Evolutionary conservation across 1,284 basidiomycete genomes (phyloP).

Genomic region (Neonothopanus nambi): DNA sequence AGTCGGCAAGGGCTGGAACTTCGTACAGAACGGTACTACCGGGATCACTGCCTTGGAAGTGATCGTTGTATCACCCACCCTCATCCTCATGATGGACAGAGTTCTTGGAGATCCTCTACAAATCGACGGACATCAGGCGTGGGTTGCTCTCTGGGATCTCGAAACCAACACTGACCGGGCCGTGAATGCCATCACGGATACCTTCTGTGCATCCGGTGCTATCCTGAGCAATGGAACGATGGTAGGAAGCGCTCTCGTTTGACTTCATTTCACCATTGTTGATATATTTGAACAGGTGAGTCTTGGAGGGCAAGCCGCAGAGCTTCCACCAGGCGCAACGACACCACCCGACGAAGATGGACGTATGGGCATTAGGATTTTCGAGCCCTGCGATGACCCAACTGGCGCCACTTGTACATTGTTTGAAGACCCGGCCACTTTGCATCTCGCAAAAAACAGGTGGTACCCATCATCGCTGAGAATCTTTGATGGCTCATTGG

Average conservation of each 20-base stretch:
- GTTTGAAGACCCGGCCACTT: constrained; percentile 38
- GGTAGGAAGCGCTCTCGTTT: constrained; percentile 25
- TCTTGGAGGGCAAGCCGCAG: constrained; percentile 35
- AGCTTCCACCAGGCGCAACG: constrained; percentile 27
- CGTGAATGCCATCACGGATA: constrained; percentile 46
- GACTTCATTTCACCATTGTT: not conserved
- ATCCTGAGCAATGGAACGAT: constrained; percentile 51
- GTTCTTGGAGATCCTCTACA: constrained; percentile 45
- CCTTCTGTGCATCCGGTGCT: constrained; percentile 52
- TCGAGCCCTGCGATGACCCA: constrained; percentile 39
- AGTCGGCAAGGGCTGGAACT: constrained; percentile 29
- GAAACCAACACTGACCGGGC: constrained; percentile 40
- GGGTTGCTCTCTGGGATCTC: constrained; percentile 47
- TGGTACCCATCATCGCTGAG: constrained; percentile 47
- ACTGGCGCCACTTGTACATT: constrained; percentile 30
- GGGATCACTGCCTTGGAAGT: constrained; percentile 52
- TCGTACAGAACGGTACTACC: constrained; percentile 40
- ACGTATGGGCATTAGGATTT: constrained; percentile 37
- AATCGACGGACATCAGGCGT: constrained; percentile 43
- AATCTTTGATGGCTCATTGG: constrained; percentile 40
- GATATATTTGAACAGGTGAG: constrained; percentile 34
- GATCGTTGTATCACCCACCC: constrained; percentile 45
- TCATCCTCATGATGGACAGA: constrained; percentile 48
- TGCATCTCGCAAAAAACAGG: constrained; percentile 38
- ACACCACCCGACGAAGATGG: constrained; percentile 28